These are phyloP conservation scores for Rhodotorula sp. DNA, from an alignment of 1,284 basidiomycete species.

Conservation along the genomic window DNA sequence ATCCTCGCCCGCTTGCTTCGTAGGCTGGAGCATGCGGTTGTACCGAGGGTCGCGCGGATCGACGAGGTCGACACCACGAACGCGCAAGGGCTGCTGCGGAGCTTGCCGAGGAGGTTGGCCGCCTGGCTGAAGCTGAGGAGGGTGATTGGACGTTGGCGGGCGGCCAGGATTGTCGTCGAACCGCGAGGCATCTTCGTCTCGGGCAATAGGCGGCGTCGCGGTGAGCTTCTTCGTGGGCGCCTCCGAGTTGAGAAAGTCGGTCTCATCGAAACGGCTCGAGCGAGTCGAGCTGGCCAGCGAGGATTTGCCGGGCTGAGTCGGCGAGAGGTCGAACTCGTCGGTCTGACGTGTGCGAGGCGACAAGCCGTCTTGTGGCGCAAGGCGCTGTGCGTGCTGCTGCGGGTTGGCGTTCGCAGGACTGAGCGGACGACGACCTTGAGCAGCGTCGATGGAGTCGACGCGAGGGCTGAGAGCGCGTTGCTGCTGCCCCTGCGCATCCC, in stretches of 20 bases:
- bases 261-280: slow-evolving; percentile 15
- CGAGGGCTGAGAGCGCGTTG: slow-evolving; percentile 6
- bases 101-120: not conserved
- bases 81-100: slow-evolving; percentile 9
- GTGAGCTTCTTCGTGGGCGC: slow-evolving; percentile 57
- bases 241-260: slow-evolving; percentile 21
- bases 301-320: not conserved
- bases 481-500: slow-evolving; percentile 26
- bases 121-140: not conserved
- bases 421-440: not conserved
- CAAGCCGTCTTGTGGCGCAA: not conserved
- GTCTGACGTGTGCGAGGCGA: not conserved
- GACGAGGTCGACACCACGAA: slow-evolving; percentile 37
- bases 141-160: not conserved
- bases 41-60: slow-evolving; percentile 38
- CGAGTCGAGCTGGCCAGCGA: slow-evolving; percentile 3
- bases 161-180: not conserved
- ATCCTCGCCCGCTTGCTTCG: slow-evolving; percentile 28
- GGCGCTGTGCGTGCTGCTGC: too few species aligned
- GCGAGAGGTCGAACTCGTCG: not conserved
- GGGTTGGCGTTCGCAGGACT: not conserved
- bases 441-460: not conserved
- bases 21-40: slow-evolving; percentile 34
- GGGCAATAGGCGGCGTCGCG: slow-evolving; percentile 70
- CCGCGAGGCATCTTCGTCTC: slow-evolving; percentile 33